Conservation (phyloP, 176 grass and related monocot genomes). For the Paspalum notatum region DNA sequence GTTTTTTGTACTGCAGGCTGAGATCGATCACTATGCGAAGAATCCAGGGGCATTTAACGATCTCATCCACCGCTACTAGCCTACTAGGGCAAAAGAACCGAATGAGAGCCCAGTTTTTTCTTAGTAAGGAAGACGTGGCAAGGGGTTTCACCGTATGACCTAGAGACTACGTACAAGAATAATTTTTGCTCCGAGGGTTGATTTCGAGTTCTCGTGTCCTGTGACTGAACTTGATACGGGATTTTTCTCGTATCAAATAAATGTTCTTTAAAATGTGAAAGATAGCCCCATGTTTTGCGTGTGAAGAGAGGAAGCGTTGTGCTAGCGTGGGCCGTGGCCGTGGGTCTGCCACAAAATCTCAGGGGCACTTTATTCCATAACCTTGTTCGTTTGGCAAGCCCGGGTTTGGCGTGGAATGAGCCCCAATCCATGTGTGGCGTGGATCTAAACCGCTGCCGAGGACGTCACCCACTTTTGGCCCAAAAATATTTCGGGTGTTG, state of each 20-base stretch:
- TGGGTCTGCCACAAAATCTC: not conserved
- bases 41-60: slow-evolving; percentile 62
- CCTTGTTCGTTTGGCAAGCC: too few species aligned
- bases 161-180: not conserved
- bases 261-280: not conserved
- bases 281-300: not conserved
- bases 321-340: not conserved
- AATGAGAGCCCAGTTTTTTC: not conserved
- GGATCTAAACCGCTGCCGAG: too few species aligned
- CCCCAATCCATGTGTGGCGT: too few species aligned
- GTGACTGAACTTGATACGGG: not conserved
- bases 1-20: slow-evolving; percentile 56
- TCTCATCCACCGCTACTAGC: slow-evolving; percentile 85
- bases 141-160: not conserved
- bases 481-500: too few species aligned
- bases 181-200: not conserved
- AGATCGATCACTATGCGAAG: slow-evolving; percentile 72
- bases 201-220: slow-evolving; percentile 5
- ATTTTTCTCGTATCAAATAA: slow-evolving; percentile 8
- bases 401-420: too few species aligned
- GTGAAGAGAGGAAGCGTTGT: not conserved
- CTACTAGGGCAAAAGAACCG: slow-evolving; percentile 47
- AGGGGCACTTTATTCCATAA: too few species aligned
- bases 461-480: too few species aligned
- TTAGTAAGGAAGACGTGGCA: not conserved